phyloP scores from a whole-genome alignment of 768 basidiomycete genomes.

The Rubroboletus pulcherrimus region DNA sequence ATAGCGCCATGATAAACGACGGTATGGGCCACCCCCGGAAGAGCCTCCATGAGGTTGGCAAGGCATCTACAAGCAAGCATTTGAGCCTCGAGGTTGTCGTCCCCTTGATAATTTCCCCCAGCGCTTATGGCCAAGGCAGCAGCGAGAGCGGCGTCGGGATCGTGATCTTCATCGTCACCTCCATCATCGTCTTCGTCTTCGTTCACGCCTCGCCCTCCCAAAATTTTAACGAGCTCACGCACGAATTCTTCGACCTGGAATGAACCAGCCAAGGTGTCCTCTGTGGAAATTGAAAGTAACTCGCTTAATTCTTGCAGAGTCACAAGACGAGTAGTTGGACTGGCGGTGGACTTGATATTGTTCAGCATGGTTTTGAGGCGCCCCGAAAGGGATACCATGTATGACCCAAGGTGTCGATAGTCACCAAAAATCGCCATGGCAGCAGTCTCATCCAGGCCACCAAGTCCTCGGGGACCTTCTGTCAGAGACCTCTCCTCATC shows the following conservation, averaged over 20 bases:
- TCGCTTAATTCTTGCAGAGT: slow-evolving; percentile 95
- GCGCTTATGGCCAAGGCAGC: slow-evolving; percentile 83
- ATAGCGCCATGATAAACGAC: slow-evolving; percentile 99
- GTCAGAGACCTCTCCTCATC: slow-evolving; percentile 35
- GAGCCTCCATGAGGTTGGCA: slow-evolving; percentile 98
- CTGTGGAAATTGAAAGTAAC: slow-evolving; percentile 91
- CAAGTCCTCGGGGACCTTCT: slow-evolving; percentile 39
- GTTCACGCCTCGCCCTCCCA: slow-evolving; percentile 73
- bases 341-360: slow-evolving; percentile 82
- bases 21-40: slow-evolving; percentile 95
- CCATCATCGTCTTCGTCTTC: slow-evolving; percentile 71
- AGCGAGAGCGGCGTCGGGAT: slow-evolving; percentile 86
- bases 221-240: slow-evolving; percentile 85
- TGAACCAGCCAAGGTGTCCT: slow-evolving; percentile 94
- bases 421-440: slow-evolving; percentile 83
- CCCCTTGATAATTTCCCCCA: slow-evolving; percentile 65
- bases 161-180: slow-evolving; percentile 61
- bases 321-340: slow-evolving; percentile 79
- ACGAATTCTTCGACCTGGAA: slow-evolving; percentile 93
- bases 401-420: slow-evolving; percentile 85
- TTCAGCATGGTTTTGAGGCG: slow-evolving; percentile 88
- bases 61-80: slow-evolving; percentile 94
- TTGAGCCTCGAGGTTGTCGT: slow-evolving; percentile 90
- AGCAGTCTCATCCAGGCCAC: slow-evolving; percentile 62
- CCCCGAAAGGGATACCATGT: slow-evolving; percentile 84